Base-by-base conservation (phyloP, 139 green algal species). In the Micromonas commoda region DNA sequence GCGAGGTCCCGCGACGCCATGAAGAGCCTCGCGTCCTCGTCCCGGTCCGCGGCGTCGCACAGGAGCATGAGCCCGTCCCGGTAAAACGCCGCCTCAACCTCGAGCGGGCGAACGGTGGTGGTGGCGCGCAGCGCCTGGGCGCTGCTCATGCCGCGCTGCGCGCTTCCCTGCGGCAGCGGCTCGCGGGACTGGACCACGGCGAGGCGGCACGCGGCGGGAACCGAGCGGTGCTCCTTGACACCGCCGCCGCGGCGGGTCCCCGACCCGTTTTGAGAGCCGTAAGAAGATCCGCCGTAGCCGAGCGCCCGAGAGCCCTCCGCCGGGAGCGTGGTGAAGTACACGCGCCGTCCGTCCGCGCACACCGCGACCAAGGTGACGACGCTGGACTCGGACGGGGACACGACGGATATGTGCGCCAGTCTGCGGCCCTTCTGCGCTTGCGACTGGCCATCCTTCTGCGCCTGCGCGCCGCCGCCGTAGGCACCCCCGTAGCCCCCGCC, bases 301-400 rank as follows among this genome's bases (percentile, higher is more conserved):
- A 65, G 28, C 33, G 16, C 13, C 13, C 29, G 20, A 20, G 24
- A 24, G 52, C 52, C 2, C 66, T 29, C 13, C 31, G 33, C 28
- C 60, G 63, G 38, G 9, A 79, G 35, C n/a, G 84, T 89, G n/a
- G 85, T 85, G 78, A 96, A 92, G 85, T 93, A 97, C 0, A 96
- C 86, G 21, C 93, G 84, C 0, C 91, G 80, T 13, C 92, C 93
- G 68, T 97, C 92, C 13, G 89, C 86, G 0, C 90, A 93, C 23
- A 97, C 82, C 1, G 89, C 92, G 66, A 97, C 75, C 24, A 97
- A 83, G 57, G 96, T 91, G 34, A 97, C 79, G 37, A 75, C 83
- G 29, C 68, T 71, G 23, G 90, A 94, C 82, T 93, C 88, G 3
- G 76, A 66, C 23, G 66, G 79, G 16, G 86, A 85, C 9, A 97